phyloP scores from a whole-genome alignment of 176 grass and related monocot genomes.

The Ensete ventricosum region DNA sequence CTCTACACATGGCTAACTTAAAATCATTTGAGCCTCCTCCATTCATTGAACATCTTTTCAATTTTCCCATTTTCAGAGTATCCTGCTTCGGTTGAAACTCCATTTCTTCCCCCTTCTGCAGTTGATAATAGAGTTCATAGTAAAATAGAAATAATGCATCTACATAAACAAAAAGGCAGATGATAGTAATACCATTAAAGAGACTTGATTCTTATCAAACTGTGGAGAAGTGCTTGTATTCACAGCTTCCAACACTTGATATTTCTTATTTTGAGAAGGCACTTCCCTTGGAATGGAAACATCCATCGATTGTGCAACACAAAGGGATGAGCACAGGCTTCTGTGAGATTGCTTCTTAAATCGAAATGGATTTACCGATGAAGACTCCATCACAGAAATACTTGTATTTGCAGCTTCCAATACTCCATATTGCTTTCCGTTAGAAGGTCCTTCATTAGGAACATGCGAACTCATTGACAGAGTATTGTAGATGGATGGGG shows the following conservation, averaged over 20 bases:
- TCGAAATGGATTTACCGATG: slow-evolving; percentile 11
- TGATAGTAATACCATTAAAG: slow-evolving; percentile 33
- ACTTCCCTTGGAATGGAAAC: slow-evolving; percentile 7
- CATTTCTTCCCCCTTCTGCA: slow-evolving; percentile 41
- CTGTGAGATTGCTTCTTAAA: slow-evolving; percentile 26
- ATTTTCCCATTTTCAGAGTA: slow-evolving; percentile 11
- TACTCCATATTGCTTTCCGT: not conserved
- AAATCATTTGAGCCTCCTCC: slow-evolving; percentile 25
- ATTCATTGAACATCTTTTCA: slow-evolving; percentile 8
- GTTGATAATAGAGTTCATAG: not conserved
- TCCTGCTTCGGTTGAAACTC: slow-evolving; percentile 14
- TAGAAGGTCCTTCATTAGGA: not conserved
- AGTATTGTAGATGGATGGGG: not conserved
- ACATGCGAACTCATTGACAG: not conserved
- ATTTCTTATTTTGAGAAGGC: not conserved
- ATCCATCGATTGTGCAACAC: not conserved
- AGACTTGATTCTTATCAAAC: slow-evolving; percentile 44
- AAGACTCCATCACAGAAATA: slow-evolving; percentile 22
- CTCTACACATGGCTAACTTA: slow-evolving; percentile 36
- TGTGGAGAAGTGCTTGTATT: slow-evolving; percentile 34
- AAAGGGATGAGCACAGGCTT: slow-evolving; percentile 5
- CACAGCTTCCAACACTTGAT: slow-evolving; percentile 13
- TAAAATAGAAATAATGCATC: not conserved
- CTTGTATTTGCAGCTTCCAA: slow-evolving; percentile 17
- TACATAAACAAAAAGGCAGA: not conserved